phyloP scores from a whole-genome alignment of 352 stramenopile species.

The Pythium myriotylum region DNA sequence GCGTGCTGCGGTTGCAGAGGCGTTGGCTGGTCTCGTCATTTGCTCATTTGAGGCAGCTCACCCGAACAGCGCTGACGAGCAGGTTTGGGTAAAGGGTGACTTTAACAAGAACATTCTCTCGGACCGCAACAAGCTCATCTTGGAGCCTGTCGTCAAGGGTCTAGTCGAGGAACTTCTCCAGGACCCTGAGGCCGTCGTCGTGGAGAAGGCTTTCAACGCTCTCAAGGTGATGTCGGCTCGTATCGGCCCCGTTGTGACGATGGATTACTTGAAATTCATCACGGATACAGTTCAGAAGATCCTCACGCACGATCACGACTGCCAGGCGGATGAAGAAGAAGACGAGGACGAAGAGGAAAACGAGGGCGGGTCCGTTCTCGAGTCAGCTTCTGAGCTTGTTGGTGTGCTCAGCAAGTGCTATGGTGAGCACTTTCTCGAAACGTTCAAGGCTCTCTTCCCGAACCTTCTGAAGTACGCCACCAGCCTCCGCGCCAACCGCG shows the following conservation, averaged over 20 bases:
- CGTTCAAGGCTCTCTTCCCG: slow-evolving; percentile 91
- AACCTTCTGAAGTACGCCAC: slow-evolving; percentile 92
- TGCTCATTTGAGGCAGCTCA: slow-evolving; percentile 86
- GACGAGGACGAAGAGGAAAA: slow-evolving; percentile 92
- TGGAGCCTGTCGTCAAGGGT: slow-evolving; percentile 78
- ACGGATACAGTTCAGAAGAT: slow-evolving; percentile 88
- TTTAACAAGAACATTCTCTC: slow-evolving; percentile 80
- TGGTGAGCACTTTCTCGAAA: slow-evolving; percentile 90
- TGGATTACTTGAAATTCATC: slow-evolving; percentile 88
- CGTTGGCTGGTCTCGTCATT: slow-evolving; percentile 77
- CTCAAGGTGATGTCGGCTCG: slow-evolving; percentile 96
- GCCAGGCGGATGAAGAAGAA: slow-evolving; percentile 84
- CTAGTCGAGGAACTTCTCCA: slow-evolving; percentile 80
- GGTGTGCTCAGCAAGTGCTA: slow-evolving; percentile 94
- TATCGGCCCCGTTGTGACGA: slow-evolving; percentile 89
- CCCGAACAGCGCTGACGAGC: slow-evolving; percentile 72
- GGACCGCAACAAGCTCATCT: slow-evolving; percentile 75
- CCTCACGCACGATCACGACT: slow-evolving; percentile 89
- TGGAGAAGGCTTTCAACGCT: slow-evolving; percentile 95
- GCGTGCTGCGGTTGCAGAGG: slow-evolving; percentile 76
- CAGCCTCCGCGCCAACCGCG: slow-evolving; percentile 85
- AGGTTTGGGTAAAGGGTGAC: slow-evolving; percentile 86
- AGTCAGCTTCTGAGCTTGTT: slow-evolving; percentile 93
- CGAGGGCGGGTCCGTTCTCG: slow-evolving; percentile 94
- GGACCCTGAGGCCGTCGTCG: slow-evolving; percentile 85